These are phyloP conservation scores for Gymnopilus junonius DNA, from an alignment of 768 basidiomycete genomes.

Conservation along the genomic window DNA sequence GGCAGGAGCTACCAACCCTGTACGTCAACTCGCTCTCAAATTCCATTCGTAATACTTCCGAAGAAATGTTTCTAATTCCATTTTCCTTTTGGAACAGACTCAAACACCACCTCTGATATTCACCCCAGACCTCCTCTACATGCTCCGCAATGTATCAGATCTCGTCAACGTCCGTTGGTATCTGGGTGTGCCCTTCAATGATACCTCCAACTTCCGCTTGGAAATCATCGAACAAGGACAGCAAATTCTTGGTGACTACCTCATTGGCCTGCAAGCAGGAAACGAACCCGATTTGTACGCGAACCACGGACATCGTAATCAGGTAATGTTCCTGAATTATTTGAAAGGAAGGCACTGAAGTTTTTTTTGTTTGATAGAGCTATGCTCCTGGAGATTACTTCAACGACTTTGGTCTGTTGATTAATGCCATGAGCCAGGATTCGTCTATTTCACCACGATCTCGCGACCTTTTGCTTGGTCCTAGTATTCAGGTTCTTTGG, in stretches of 20 bases:
- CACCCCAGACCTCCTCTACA: conserved; percentile 68
- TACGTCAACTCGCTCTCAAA: conserved; percentile 22
- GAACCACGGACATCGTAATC: conserved; percentile 42
- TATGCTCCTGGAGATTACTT: conserved; percentile 54
- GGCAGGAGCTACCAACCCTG: conserved; percentile 40
- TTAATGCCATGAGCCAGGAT: conserved; percentile 47
- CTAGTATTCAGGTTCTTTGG: conserved; percentile 54
- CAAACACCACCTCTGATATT: conserved; percentile 73
- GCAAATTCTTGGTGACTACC: conserved; percentile 63
- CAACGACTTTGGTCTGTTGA: conserved; percentile 56
- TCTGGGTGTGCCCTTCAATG: conserved; percentile 71
- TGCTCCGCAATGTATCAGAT: conserved; percentile 64
- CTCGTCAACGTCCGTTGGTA: conserved; percentile 72
- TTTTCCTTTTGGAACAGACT: conserved; percentile 42
- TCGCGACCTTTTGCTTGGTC: conserved; percentile 57
- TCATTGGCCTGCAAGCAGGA: conserved; percentile 75
- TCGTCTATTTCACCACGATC: conserved; percentile 32
- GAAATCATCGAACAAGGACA: conserved; percentile 64
- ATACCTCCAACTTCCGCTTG: conserved; percentile 56
- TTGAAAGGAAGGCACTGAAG: neutral
- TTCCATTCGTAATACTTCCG: neutral
- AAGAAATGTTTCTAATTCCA: neutral
- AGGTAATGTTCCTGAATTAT: neutral
- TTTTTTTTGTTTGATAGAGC: neutral
- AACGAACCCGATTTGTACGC: conserved; percentile 70